A percentile compares a stretch with the other conserved stretches of the same genome.
phyloP scores from a whole-genome alignment of 768 basidiomycete genomes.

The Amanita phalloides region DNA sequence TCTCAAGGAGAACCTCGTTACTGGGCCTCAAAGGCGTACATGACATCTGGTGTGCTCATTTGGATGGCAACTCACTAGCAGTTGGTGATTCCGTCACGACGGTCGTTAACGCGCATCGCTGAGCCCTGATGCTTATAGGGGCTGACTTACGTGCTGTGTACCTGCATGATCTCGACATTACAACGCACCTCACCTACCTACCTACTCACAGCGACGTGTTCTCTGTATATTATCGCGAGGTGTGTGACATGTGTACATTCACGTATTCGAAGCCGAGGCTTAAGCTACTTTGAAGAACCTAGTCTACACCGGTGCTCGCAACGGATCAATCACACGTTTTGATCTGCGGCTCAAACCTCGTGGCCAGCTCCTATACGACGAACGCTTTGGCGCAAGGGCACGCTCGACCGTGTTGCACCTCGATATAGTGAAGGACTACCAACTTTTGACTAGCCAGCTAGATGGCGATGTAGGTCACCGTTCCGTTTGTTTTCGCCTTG shows the following conservation, averaged over 20 bases:
- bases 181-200: slow-evolving; percentile 25
- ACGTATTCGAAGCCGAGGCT: neutral
- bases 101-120: neutral
- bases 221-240: slow-evolving; percentile 41
- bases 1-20: slow-evolving; percentile 22
- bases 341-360: slow-evolving; percentile 36
- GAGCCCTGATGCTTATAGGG: slow-evolving; percentile 24
- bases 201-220: slow-evolving; percentile 56
- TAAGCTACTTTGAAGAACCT: slow-evolving; percentile 24
- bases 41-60: slow-evolving; percentile 48
- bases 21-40: slow-evolving; percentile 28
- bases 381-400: slow-evolving; percentile 18
- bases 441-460: slow-evolving; percentile 47
- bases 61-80: slow-evolving; percentile 35
- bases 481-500: neutral
- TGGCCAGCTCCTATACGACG: slow-evolving; percentile 29
- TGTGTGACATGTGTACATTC: slow-evolving; percentile 14
- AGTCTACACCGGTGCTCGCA: slow-evolving; percentile 50
- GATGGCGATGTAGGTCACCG: slow-evolving; percentile 41
- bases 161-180: slow-evolving; percentile 36
- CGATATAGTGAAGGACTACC: slow-evolving; percentile 34
- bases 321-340: slow-evolving; percentile 45
- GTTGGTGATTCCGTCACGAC: slow-evolving; percentile 29
- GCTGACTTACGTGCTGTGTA: slow-evolving; percentile 40
- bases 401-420: slow-evolving; percentile 45